These are phyloP conservation scores for Rubroboletus satanas DNA, from an alignment of 768 basidiomycete genomes.

Conservation along the genomic window DNA sequence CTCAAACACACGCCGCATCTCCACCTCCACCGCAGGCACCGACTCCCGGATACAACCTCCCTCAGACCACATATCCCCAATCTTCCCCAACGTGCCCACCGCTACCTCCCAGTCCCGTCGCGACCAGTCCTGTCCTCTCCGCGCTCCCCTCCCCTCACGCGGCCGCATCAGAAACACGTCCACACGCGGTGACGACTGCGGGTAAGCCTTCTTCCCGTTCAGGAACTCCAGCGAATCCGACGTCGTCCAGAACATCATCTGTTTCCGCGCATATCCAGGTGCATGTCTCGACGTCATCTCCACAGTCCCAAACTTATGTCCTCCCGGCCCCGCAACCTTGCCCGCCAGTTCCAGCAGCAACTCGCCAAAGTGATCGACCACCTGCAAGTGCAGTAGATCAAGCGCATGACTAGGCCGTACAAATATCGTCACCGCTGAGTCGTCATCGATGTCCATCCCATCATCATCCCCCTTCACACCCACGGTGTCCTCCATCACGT, in stretches of 20 bases:
- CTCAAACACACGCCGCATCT: constrained; percentile 47
- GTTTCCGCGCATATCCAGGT: constrained; percentile 43
- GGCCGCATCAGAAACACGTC: constrained; percentile 51
- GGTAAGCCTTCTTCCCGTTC: constrained; percentile 34
- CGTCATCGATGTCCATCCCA: constrained; percentile 65
- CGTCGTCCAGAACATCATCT: constrained; percentile 49
- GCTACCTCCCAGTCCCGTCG: constrained; percentile 61
- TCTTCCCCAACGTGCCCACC: constrained; percentile 40
- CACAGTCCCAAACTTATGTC: constrained; percentile 35
- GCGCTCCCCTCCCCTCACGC: constrained; percentile 46
- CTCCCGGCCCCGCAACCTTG: constrained; percentile 49
- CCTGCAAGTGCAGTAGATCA: constrained; percentile 63
- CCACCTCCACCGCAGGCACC: constrained; percentile 44
- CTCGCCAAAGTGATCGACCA: constrained; percentile 64
- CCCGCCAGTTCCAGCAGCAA: constrained; percentile 56
- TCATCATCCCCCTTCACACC: constrained; percentile 35
- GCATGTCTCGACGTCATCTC: constrained; percentile 51
- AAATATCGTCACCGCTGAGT: constrained; percentile 31
- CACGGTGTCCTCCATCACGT: constrained; percentile 13
- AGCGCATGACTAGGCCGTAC: constrained; percentile 53
- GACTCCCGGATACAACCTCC: constrained; percentile 51
- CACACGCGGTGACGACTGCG: constrained; percentile 41
- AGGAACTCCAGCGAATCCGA: constrained; percentile 59
- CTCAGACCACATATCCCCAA: constrained; percentile 55
- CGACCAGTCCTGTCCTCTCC: constrained; percentile 75